These are phyloP conservation scores for Xylaria multiplex DNA, from an alignment of 2,329 filamentous ascomycete genomes.

Conservation along the genomic window DNA sequence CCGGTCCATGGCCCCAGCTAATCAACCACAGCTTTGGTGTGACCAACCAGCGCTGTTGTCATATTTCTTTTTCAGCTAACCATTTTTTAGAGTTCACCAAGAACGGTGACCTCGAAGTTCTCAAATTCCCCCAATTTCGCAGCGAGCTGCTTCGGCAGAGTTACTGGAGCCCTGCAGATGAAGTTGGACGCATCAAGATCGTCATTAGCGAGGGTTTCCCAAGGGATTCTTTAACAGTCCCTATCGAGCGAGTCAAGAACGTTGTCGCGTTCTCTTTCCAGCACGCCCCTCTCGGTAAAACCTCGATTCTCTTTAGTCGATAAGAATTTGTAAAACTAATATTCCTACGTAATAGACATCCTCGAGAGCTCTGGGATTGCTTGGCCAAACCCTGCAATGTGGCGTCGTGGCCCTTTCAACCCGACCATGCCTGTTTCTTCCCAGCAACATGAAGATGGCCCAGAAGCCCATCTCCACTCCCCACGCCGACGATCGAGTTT, in stretches of 20 bases:
- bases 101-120: conserved; percentile 66
- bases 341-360: conserved; percentile 63
- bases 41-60: conserved; percentile 17
- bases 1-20: conserved; percentile 61
- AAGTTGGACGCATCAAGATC: conserved; percentile 79
- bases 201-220: conserved; percentile 78
- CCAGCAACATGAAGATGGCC: conserved; percentile 56
- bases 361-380: conserved; percentile 79
- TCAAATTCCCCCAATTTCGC: conserved; percentile 79
- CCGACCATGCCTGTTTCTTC: conserved; percentile 55
- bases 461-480: conserved; percentile 71
- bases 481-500: conserved; percentile 56
- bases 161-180: conserved; percentile 77
- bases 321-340: neutral
- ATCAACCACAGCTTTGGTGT: conserved; percentile 58
- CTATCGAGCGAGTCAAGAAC: conserved; percentile 76
- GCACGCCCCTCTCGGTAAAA: conserved; percentile 79
- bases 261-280: conserved; percentile 84
- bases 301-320: neutral
- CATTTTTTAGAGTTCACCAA: conserved; percentile 60
- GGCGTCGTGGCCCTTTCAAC: conserved; percentile 61
- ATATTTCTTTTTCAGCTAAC: conserved; percentile 40
- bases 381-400: conserved; percentile 81
- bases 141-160: conserved; percentile 73
- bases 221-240: conserved; percentile 60